These are phyloP conservation scores for Trichosporon asahii DNA, from an alignment of 1,284 basidiomycete genomes.

Conservation along the genomic window DNA sequence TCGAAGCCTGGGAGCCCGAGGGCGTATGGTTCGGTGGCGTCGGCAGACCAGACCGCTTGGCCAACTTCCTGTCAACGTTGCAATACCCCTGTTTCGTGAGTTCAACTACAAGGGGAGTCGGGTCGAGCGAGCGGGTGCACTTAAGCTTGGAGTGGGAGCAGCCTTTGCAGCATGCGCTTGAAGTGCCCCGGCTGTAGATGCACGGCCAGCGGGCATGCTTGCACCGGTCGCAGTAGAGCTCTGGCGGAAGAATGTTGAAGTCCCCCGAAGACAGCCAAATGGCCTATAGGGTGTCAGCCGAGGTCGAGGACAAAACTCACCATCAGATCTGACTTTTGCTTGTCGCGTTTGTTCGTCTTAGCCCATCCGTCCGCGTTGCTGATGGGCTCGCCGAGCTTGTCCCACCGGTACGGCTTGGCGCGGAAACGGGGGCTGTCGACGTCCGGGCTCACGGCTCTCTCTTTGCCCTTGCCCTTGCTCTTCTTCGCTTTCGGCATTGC, in stretches of 20 bases:
- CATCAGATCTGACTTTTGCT: not conserved
- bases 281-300: not conserved
- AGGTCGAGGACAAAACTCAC: not conserved
- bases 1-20: not conserved
- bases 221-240: not conserved
- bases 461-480: not conserved
- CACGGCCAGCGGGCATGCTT: not conserved
- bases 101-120: not conserved
- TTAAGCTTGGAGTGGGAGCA: conserved; percentile 3
- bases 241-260: not conserved
- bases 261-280: not conserved
- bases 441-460: too few relatives aligned
- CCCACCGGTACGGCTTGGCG: conserved; percentile 4
- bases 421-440: not conserved
- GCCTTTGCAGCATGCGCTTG: not conserved
- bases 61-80: not conserved
- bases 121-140: not conserved
- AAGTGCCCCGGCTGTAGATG: not conserved
- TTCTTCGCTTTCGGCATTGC: not conserved
- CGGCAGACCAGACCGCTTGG: not conserved
- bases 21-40: not conserved
- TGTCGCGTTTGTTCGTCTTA: conserved; percentile 2
- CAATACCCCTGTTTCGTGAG: not conserved
- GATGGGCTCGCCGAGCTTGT: not conserved
- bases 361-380: not conserved